Percentiles rank a stretch among this genome's conserved stretches.
These are phyloP conservation scores for Wallacemonas rigidus DNA, from an alignment of 208 protist genomes.

Conservation along the genomic window DNA sequence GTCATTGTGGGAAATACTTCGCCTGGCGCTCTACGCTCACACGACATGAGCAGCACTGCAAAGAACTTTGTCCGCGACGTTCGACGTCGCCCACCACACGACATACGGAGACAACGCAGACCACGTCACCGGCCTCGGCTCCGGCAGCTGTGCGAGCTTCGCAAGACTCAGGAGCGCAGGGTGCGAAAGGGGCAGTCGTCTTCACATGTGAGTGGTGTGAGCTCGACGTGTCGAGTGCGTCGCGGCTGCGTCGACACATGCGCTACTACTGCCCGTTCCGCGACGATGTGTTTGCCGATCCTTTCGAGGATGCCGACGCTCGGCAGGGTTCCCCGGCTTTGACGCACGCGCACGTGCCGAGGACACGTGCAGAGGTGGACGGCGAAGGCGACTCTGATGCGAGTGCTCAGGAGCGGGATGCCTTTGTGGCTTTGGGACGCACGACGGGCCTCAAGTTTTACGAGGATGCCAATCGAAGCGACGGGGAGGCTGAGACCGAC, in stretches of 20 bases:
- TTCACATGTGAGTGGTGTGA: conserved; percentile 70
- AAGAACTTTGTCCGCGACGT: too few species aligned
- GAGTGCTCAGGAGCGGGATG: conserved; percentile 2
- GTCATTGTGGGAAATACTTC: conserved; percentile 38
- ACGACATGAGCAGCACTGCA: conserved; percentile 32
- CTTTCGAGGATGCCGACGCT: conserved; percentile 28
- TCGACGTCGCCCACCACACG: too few species aligned
- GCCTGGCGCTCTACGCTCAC: conserved; percentile 36
- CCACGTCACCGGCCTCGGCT: too few species aligned
- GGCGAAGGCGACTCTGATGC: conserved; percentile 14
- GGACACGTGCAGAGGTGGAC: conserved; percentile 10
- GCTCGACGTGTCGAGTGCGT: conserved; percentile 57
- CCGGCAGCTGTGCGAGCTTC: too few species aligned
- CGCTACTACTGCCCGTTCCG: conserved; percentile 83
- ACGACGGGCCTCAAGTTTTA: conserved; percentile 39
- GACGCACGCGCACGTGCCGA: neutral
- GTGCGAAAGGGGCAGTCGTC: neutral
- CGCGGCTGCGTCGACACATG: conserved; percentile 66
- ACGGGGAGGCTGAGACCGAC: conserved; percentile 16
- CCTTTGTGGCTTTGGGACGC: conserved; percentile 26
- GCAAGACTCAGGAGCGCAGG: too few species aligned
- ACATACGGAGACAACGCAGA: too few species aligned
- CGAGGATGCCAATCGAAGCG: conserved; percentile 38
- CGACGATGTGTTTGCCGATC: conserved; percentile 63
- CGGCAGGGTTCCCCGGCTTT: neutral